Evolutionary conservation across 371 early-diverging fungal genomes (phyloP), one percentile per base, ranked within the genome.

Genomic region (Circinella umbellata): DNA sequence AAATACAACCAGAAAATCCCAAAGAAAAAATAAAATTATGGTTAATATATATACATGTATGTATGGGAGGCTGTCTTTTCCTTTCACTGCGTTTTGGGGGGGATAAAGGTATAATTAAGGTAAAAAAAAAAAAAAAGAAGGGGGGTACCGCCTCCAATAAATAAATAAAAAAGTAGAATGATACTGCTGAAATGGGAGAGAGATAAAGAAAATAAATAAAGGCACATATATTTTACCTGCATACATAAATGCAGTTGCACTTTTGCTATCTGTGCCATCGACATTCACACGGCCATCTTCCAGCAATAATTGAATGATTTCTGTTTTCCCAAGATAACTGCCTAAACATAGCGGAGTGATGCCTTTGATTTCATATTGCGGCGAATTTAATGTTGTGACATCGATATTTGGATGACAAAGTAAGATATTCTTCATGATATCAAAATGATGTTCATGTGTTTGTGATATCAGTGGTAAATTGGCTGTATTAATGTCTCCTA

Each of bases 181-280:
- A 27, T 27, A 27, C 27, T 27, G 27, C 27, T 27, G 27, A 27
- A 27, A 42, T 9, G 42, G 42, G 42, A 42, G 11, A 11, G 42
- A 42, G 11, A 42, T 6, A 11, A 15, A 51, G 51, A 69, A 55
- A 68, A 61, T 65, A 64, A 55, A 51, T 66, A 65, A 18, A 4
- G 37, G 27, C 36, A 8, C 27, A 4, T 13, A 39, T 48, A 34
- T 53, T 68, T 71, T 87, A 90, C 91, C 90, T 59, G 93, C 93
- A 82, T 91, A 92, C 93, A 92, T 92, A n/a, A 92, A 69, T 4
- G 92, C 88, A 4, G 93, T 90, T 11, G 93, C 90, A 27, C 89
- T 90, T 73, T 91, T 92, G 65, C 85, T 81, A 63, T 91, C 91
- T 3, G 85, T 80, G 0, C 87, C 89, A 76, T 92, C 87, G 13